Evolutionary conservation across 371 early-diverging fungal genomes (phyloP).

Genomic region (Saksenaea oblongispora): DNA sequence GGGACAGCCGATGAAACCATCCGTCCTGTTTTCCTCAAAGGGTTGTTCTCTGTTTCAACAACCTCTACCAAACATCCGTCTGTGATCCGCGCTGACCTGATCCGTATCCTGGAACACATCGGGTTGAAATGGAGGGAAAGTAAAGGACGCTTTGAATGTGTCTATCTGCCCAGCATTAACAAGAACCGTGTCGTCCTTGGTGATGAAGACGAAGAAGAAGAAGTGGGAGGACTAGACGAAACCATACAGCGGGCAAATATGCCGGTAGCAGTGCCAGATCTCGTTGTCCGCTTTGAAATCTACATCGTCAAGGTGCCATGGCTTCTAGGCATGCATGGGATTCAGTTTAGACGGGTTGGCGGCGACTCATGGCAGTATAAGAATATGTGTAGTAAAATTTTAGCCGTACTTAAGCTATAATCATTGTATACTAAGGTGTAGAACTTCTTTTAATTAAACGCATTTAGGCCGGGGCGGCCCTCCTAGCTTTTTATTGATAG

Average conservation of each 20-base stretch:
- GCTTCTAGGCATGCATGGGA: conserved; percentile 66
- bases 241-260: background rate
- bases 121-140: conserved; percentile 70
- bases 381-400: conserved; percentile 59
- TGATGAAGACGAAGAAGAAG: background rate
- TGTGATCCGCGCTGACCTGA: conserved; percentile 70
- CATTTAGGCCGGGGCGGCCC: too few relatives aligned
- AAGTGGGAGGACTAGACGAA: too few relatives aligned
- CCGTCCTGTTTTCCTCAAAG: conserved; percentile 73
- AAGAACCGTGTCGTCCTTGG: conserved; percentile 29
- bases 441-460: background rate
- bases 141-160: conserved; percentile 73
- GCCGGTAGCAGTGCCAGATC: background rate
- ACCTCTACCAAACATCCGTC: conserved; percentile 76
- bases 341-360: conserved; percentile 69
- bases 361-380: conserved; percentile 76
- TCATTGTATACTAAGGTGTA: background rate
- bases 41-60: conserved; percentile 75
- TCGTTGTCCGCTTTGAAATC: conserved; percentile 58
- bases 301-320: conserved; percentile 65
- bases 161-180: conserved; percentile 54
- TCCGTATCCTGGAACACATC: conserved; percentile 60
- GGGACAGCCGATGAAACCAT: conserved; percentile 69
- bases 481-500: too few relatives aligned
- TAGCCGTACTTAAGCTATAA: conserved; percentile 58